These are phyloP conservation scores for Claviceps monticola DNA, from an alignment of 2,329 filamentous ascomycete species.

Conservation along the genomic window DNA sequence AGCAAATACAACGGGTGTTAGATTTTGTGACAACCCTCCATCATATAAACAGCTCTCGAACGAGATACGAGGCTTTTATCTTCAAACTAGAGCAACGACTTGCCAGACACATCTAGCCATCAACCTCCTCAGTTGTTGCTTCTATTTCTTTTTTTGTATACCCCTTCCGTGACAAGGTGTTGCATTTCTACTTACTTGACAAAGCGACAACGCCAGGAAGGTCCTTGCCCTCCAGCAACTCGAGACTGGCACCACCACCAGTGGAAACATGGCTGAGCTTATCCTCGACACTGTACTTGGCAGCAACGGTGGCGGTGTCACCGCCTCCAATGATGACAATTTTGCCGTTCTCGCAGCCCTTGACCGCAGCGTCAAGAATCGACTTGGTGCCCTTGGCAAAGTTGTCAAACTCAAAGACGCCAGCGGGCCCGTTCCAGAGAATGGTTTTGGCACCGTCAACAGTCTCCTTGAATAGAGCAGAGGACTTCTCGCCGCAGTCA, in stretches of 20 bases:
- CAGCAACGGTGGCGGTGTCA: slow-evolving; percentile 93
- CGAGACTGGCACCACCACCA: slow-evolving; percentile 85
- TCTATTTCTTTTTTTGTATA: not conserved
- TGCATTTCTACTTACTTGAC: slow-evolving; percentile 54
- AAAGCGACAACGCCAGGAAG: slow-evolving; percentile 86
- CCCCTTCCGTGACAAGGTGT: not conserved
- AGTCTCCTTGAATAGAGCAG: slow-evolving; percentile 76
- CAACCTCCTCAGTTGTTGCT: slow-evolving; percentile 11
- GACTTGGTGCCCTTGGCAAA: slow-evolving; percentile 88
- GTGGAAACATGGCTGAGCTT: slow-evolving; percentile 98
- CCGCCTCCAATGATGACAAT: slow-evolving; percentile 98
- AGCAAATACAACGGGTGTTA: not conserved
- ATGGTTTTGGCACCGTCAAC: slow-evolving; percentile 88
- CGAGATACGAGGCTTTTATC: too few species aligned
- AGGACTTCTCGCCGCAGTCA: slow-evolving; percentile 80
- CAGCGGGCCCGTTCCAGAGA: slow-evolving; percentile 95
- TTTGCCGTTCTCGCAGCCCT: slow-evolving; percentile 59
- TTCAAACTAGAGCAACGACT: not conserved
- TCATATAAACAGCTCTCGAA: not conserved
- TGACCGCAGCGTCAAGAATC: slow-evolving; percentile 78
- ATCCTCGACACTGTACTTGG: slow-evolving; percentile 91
- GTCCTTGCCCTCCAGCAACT: slow-evolving; percentile 96
- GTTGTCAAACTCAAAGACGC: slow-evolving; percentile 93
- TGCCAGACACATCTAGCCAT: not conserved
- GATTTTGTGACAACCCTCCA: not conserved